Conservation (phyloP, 495 filamentous ascomycete genomes). For the Xylaria intraflava region DNA sequence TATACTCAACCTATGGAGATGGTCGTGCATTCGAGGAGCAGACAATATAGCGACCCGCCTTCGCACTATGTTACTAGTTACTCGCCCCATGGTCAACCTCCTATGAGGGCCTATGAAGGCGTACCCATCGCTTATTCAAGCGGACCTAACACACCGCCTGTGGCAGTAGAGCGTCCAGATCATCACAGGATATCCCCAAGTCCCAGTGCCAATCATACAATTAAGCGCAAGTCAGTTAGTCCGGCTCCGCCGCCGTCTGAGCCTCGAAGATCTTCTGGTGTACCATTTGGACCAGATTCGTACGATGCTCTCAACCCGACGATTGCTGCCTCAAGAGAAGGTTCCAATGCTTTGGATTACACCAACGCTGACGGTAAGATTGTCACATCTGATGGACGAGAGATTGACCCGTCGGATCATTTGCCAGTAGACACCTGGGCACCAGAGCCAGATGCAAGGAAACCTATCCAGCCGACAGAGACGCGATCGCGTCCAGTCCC, state of each 20-base stretch:
- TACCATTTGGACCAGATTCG: slow-evolving; percentile 86
- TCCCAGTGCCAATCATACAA: slow-evolving; percentile 43
- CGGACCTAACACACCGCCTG: slow-evolving; percentile 32
- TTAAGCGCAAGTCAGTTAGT: slow-evolving; percentile 70
- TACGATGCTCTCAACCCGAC: slow-evolving; percentile 69
- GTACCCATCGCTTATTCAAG: slow-evolving; percentile 34
- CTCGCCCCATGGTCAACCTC: slow-evolving; percentile 31
- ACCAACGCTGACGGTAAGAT: slow-evolving; percentile 54
- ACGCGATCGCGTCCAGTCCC: slow-evolving; percentile 41
- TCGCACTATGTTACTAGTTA: slow-evolving; percentile 30
- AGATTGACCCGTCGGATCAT: slow-evolving; percentile 90
- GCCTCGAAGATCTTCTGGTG: slow-evolving; percentile 49
- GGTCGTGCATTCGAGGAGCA: slow-evolving; percentile 32
- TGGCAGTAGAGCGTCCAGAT: slow-evolving; percentile 26
- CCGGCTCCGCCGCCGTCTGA: slow-evolving; percentile 57
- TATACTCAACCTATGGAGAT: slow-evolving; percentile 34
- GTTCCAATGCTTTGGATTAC: slow-evolving; percentile 25
- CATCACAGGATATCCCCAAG: slow-evolving; percentile 55
- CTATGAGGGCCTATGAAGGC: slow-evolving; percentile 29
- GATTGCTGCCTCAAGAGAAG: slow-evolving; percentile 27
- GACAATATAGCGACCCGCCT: slow-evolving; percentile 35
- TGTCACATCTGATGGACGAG: slow-evolving; percentile 73
- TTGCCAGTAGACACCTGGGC: slow-evolving; percentile 88
- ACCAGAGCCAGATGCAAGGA: slow-evolving; percentile 81
- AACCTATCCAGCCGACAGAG: slow-evolving; percentile 35